Base-by-base conservation (phyloP, 2,329 filamentous ascomycete species). In the Curvularia sp. region DNA sequence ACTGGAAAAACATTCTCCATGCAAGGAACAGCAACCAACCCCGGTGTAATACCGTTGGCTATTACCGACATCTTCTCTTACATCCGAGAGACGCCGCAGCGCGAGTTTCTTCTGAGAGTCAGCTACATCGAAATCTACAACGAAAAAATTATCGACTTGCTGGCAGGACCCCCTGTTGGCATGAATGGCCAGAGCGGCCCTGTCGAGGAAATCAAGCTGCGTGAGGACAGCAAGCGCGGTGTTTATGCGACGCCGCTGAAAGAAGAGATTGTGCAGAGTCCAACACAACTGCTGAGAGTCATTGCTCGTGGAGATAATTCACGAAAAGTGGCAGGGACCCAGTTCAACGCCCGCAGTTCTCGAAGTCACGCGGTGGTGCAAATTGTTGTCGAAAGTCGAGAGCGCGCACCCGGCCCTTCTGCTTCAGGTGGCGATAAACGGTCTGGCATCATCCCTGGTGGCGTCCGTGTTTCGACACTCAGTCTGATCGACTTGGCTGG, bases 121-220 rank as follows among this genome's bases (percentile, higher is more conserved):
- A 98, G 94, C 82, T 99, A 99, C 75, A 84, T 99, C 62, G 95
- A 99, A 80, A 99, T 99, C 61, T 99, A 99, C 80, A 99, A 99
- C 72, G 95, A 99, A 75, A 96, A 87, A 78, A 98, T 99, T 57
- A 91, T 97, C 74, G 95, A 99, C 78, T 82, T 99, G 49, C 83
- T 99, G 44, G 94, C 90, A 64, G 89, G 92, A 76, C 84, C 92
- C 0, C 80, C 79, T 41, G 86, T 83, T 18, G 88, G 85, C 20
- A 81, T 82, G 18, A 81, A 79, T 12, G 81, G 76, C 8, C 71
- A 72, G 46, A 61, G 68, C 10, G 72, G 65, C 10, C 83, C 84
- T 60, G 90, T 93, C 64, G 95, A 99, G 68, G 95, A 99, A 74
- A 99, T 99, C 78, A 98, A 99, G 78, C 81, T 99, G 55, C 89